Percentiles rank a stretch among this genome's conserved stretches.
These are phyloP conservation scores for Monilinia laxa DNA, from an alignment of 2,329 filamentous ascomycete genomes.

Conservation along the genomic window DNA sequence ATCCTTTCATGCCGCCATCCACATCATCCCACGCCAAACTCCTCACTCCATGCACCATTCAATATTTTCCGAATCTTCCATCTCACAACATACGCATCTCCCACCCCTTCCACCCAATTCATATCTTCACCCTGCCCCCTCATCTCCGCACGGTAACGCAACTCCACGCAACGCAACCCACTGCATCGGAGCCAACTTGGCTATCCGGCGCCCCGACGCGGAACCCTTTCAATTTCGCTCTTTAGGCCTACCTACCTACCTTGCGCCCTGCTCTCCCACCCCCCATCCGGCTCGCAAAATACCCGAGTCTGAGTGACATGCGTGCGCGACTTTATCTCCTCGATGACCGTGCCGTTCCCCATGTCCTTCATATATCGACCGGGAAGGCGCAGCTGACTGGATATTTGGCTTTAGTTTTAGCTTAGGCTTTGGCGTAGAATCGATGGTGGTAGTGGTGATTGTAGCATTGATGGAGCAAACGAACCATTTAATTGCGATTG, in stretches of 20 bases:
- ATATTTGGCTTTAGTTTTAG: neutral
- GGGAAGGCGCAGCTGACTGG: neutral
- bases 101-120: neutral
- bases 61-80: conserved; percentile 2
- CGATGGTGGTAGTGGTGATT: too few species aligned
- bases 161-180: neutral
- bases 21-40: conserved; percentile 4
- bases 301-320: neutral
- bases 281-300: neutral
- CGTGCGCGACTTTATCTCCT: neutral
- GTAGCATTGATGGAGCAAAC: too few species aligned
- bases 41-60: neutral
- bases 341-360: neutral
- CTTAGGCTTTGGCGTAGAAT: too few species aligned
- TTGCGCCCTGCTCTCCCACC: neutral
- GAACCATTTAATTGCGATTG: neutral
- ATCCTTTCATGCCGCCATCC: neutral
- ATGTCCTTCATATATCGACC: neutral
- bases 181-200: too few species aligned
- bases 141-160: neutral
- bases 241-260: neutral
- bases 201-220: too few species aligned
- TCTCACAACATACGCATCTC: conserved; percentile 3
- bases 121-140: neutral
- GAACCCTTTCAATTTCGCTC: too few species aligned